Evolutionary conservation across 192 early-diverging fungal species (phyloP).

Genomic region (Coemansia sp.): DNA sequence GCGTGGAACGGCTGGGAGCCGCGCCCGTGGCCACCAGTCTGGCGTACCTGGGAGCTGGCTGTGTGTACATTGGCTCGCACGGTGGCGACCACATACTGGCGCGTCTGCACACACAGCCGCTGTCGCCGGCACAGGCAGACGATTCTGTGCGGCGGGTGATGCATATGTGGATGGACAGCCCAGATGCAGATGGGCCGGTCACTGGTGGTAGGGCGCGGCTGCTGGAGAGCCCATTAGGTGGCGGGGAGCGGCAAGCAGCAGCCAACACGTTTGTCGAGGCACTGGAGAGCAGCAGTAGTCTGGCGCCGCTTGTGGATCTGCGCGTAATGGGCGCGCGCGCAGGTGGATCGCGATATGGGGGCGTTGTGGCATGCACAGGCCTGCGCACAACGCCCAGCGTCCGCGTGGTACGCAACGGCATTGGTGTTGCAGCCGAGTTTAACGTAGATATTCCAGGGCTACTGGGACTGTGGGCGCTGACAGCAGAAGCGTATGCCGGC

Average conservation of each 20-base stretch:
- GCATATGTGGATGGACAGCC: not conserved
- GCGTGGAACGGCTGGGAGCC: conserved; percentile 52
- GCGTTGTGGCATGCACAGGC: conserved; percentile 89
- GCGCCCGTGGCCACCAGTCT: conserved; percentile 62
- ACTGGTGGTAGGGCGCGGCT: not conserved
- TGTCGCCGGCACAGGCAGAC: conserved; percentile 12
- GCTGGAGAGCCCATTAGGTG: not conserved
- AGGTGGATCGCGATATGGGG: conserved; percentile 29
- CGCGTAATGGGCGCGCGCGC: conserved; percentile 74
- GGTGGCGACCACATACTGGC: conserved; percentile 82
- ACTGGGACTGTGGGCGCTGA: conserved; percentile 71
- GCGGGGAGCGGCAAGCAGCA: not conserved
- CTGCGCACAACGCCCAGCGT: conserved; percentile 69
- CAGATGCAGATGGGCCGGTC: not conserved
- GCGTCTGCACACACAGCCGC: conserved; percentile 55
- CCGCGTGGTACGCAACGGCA: conserved; percentile 82
- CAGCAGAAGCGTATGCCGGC: conserved; percentile 17
- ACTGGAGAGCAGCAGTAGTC: conserved; percentile 63
- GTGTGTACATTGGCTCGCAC: conserved; percentile 82
- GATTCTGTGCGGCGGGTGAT: not conserved
- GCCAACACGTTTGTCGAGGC: conserved; percentile 59
- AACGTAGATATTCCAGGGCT: conserved; percentile 64
- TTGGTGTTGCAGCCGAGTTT: conserved; percentile 74
- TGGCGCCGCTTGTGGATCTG: conserved; percentile 87
- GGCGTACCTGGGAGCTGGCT: conserved; percentile 65